Evolutionary conservation across 1,284 basidiomycete genomes (phyloP).

Genomic region (Marasmius tenuissimus): DNA sequence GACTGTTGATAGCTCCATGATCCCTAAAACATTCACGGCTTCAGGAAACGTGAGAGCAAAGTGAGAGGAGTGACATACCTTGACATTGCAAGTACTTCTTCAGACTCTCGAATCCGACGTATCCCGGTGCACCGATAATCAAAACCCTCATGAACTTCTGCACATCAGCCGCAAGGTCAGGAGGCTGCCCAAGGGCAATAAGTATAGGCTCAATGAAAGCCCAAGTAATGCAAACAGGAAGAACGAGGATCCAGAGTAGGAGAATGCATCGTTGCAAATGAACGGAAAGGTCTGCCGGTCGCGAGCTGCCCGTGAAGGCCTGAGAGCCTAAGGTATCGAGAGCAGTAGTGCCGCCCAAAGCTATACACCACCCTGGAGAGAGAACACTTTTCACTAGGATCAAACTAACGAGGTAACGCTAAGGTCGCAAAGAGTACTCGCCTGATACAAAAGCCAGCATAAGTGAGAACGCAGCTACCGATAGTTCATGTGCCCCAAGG

Average conservation of each 20-base stretch:
- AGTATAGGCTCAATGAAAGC: slow-evolving; percentile 59
- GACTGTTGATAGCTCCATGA: slow-evolving; percentile 69
- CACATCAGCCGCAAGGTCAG: slow-evolving; percentile 52
- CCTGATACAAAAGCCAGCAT: slow-evolving; percentile 80
- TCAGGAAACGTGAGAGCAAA: neutral
- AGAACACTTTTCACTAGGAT: slow-evolving; percentile 43
- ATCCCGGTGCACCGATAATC: slow-evolving; percentile 65
- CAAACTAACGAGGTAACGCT: slow-evolving; percentile 26
- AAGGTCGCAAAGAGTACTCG: slow-evolving; percentile 42
- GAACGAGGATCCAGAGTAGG: slow-evolving; percentile 59
- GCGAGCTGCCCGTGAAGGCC: slow-evolving; percentile 63
- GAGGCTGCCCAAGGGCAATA: slow-evolving; percentile 62
- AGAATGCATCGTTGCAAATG: slow-evolving; percentile 70
- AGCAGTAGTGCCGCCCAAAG: slow-evolving; percentile 75
- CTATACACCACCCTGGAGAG: slow-evolving; percentile 67
- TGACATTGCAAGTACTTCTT: slow-evolving; percentile 82
- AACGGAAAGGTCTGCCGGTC: slow-evolving; percentile 60
- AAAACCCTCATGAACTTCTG: slow-evolving; percentile 65
- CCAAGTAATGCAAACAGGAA: slow-evolving; percentile 66
- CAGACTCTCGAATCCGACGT: slow-evolving; percentile 73
- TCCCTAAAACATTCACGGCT: slow-evolving; percentile 43
- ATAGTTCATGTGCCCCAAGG: slow-evolving; percentile 67
- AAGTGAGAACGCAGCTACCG: slow-evolving; percentile 68
- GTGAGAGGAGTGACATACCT: slow-evolving; percentile 39
- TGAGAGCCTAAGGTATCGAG: slow-evolving; percentile 77